Evolutionary conservation across 371 early-diverging fungal species (phyloP), one percentile per base, ranked within the genome.

Genomic region (Synchytrium microbalum): DNA sequence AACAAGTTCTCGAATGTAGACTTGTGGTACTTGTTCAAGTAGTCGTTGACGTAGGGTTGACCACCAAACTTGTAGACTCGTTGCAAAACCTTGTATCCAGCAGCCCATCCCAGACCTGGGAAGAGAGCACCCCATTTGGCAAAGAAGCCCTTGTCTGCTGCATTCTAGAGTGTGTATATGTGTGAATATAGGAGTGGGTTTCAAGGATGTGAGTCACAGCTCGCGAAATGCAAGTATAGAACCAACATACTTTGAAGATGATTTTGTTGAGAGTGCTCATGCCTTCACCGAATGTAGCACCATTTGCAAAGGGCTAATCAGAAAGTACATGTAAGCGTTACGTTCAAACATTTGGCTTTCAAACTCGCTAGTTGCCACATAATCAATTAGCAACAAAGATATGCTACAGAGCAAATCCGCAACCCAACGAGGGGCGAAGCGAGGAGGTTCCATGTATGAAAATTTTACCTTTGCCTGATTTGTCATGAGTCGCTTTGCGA

Each of bases 51-150:
- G 67, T 89, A 92, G 25, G 96, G 95, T 79, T 97, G 98, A 19
- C 98, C 98, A 69, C 96, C 96, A 68, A 93, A 97, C 81, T 97
- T 96, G 86, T 97, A 97, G 51, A 95, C 84, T 64, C 96, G 86
- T 79, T 97, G 96, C 63, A 89, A 73, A 54, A 97, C 86, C 67
- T 79, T 79, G 74, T 79, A 79, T 19, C 68, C 95, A 30, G 95
- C 95, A 24, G 98, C 98, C 70, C 90, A 95, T 16, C 96, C 96
- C 55, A 97, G 84, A 63, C 98, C 98, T 1, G 98, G 98, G 83
- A 97, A 97, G 55, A 97, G 82, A 14, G 95, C 92, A 19, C 89
- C 72, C 73, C 93, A 96, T 73, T 93, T 92, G 65, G 81, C 71
- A n/a, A 91, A 32, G 30, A 85, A 82, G 1, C 89, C 72, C 57